Conservation (phyloP, 768 basidiomycete species). For the Tricholoma matsutake region DNA sequence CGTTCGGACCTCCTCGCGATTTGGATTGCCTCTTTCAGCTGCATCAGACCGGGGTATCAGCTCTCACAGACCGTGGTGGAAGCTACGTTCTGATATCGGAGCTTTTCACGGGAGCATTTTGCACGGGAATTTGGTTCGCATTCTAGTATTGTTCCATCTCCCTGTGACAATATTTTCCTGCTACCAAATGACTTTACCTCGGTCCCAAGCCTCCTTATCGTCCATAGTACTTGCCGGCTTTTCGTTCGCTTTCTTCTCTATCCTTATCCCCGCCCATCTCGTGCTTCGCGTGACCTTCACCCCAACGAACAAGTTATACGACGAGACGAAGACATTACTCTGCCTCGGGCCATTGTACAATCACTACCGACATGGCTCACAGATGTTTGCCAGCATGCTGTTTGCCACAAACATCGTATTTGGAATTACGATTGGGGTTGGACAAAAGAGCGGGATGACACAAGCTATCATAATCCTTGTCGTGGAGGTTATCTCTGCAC, state of each 20-base stretch:
- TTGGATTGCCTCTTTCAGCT: constrained; percentile 22
- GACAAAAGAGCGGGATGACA: constrained; percentile 85
- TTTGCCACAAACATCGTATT: constrained; percentile 81
- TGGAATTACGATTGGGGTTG: constrained; percentile 85
- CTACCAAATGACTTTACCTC: constrained; percentile 74
- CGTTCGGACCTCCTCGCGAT: constrained; percentile 23
- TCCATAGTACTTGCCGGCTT: constrained; percentile 79
- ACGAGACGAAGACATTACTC: constrained; percentile 89
- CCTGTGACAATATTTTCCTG: constrained; percentile 91
- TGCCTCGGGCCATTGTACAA: constrained; percentile 92
- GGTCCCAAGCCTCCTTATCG: constrained; percentile 45
- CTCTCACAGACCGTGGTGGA: constrained; percentile 48
- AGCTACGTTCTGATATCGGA: constrained; percentile 56
- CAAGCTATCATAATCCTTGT: constrained; percentile 90
- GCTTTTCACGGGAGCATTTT: constrained; percentile 81
- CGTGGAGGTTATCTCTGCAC: constrained; percentile 81
- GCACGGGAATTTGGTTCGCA: constrained; percentile 88
- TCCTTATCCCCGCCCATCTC: constrained; percentile 72
- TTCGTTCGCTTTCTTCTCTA: constrained; percentile 76
- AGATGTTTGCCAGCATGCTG: constrained; percentile 80
- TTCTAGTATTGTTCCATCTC: constrained; percentile 91
- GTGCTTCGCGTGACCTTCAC: constrained; percentile 77
- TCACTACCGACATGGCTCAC: constrained; percentile 87
- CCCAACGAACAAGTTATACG: constrained; percentile 87
- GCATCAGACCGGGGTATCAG: constrained; percentile 33